Conservation (phyloP, 2,329 filamentous ascomycete species). For the Beauveria caledonica region DNA sequence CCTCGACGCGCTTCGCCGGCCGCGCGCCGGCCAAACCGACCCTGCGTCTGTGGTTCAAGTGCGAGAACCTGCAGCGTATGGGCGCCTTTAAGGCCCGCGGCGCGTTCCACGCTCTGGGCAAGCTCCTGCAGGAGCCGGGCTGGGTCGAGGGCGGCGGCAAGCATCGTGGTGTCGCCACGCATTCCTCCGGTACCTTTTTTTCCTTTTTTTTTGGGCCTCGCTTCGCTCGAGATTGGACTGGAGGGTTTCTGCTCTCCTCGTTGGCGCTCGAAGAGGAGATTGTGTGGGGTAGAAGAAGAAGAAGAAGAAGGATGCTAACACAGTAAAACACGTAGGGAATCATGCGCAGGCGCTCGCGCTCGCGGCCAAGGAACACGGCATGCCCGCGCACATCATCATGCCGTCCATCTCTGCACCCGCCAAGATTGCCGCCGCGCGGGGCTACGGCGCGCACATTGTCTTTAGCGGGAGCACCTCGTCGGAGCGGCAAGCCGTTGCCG, state of each 20-base stretch:
- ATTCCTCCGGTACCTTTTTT: slow-evolving; percentile 63
- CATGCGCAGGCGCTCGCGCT: slow-evolving; percentile 89
- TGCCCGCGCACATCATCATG: slow-evolving; percentile 89
- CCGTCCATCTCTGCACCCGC: slow-evolving; percentile 73
- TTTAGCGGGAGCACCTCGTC: slow-evolving; percentile 74
- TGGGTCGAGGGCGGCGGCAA: slow-evolving; percentile 52
- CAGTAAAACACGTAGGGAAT: slow-evolving; percentile 54
- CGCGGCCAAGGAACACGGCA: slow-evolving; percentile 62
- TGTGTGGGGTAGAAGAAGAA: too few relatives aligned
- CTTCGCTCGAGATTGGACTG: not conserved
- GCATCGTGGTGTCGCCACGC: slow-evolving; percentile 72
- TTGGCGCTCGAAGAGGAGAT: too few relatives aligned
- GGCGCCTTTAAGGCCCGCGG: slow-evolving; percentile 91
- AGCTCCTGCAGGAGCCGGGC: slow-evolving; percentile 55
- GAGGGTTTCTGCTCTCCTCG: too few relatives aligned
- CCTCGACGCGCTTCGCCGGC: slow-evolving; percentile 48
- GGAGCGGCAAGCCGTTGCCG: slow-evolving; percentile 73
- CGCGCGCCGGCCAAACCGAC: slow-evolving; percentile 52
- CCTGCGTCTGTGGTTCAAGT: slow-evolving; percentile 84
- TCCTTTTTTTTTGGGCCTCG: not conserved
- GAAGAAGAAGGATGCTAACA: not conserved
- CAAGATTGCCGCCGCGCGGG: slow-evolving; percentile 76
- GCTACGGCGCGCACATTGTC: slow-evolving; percentile 68
- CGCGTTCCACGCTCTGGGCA: slow-evolving; percentile 75
- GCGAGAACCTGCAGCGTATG: slow-evolving; percentile 83